Base-by-base conservation (phyloP, 345 rosid species). In the Populus deltoides region DNA sequence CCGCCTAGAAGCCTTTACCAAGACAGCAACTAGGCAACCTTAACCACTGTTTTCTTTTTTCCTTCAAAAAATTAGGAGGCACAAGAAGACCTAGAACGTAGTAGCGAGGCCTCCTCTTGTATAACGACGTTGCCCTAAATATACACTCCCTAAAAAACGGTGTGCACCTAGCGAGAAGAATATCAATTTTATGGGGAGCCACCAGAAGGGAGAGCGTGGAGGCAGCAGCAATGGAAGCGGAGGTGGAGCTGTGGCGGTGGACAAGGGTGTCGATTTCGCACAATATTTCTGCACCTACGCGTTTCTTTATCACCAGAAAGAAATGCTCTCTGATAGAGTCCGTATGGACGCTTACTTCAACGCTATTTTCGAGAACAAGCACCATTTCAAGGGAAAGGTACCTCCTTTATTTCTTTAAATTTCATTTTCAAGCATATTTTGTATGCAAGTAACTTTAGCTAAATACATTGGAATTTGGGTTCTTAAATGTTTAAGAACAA, bases 291-390 rank as follows among this genome's bases (percentile, higher is more conserved):
- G 99, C 82, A 90, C 97, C 3, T 93, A 93, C 81, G 85, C 97
- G 18, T 93, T 86, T 71, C 93, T 96, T 55, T 93, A 89, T 85
- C 99, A 96, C 90, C 99, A 96, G 88, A 93, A 96, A 68, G 98
- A 96, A 77, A 96, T 96, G 99, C 98, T 96, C 80, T 91, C 91
- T 61, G 99, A 96, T 83, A 90, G 94, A 77, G 97, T 96, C 49
- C 98, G 99, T 84, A 96, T 96, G 98, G 97, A 96, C 84, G 97
- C 99, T 22, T 96, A 96, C 83, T 91, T 41, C 86, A 87, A 87
- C 79, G 80, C 99, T 67, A 84, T 96, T 78, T 91, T 91, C 79
- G 76, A 85, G 79, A 96, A 96, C 90, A 91, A 88, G 47, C 90
- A 85, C 80, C 98, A 96, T 65, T 96, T 96, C 78, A 74, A 63